These are phyloP conservation scores for Filobasidium uniguttulatum DNA, from an alignment of 1,284 basidiomycete genomes.

Conservation along the genomic window DNA sequence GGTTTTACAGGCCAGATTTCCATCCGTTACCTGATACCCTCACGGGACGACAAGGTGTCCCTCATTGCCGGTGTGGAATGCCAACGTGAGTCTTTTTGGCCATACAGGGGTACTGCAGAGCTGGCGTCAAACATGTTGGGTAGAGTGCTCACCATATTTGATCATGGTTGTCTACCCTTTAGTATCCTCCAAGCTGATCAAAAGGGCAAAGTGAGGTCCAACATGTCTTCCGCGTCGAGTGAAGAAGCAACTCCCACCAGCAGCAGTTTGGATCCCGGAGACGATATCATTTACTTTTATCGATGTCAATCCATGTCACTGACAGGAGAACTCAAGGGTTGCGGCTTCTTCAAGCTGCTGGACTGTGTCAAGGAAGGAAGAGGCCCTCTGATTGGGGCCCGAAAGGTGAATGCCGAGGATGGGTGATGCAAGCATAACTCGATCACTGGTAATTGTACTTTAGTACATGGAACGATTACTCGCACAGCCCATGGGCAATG, in stretches of 20 bases:
- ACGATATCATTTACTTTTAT: slow-evolving; percentile 62
- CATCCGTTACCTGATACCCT: slow-evolving; percentile 42
- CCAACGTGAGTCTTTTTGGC: slow-evolving; percentile 49
- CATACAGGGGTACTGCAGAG: not conserved
- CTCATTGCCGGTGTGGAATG: slow-evolving; percentile 59
- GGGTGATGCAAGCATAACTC: too few species aligned
- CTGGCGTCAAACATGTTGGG: not conserved
- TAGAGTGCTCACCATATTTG: not conserved
- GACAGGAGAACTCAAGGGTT: slow-evolving; percentile 65
- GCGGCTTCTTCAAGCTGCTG: slow-evolving; percentile 65
- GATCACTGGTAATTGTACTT: too few species aligned
- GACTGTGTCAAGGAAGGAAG: slow-evolving; percentile 61
- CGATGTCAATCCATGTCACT: slow-evolving; percentile 65
- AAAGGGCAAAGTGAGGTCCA: slow-evolving; percentile 29
- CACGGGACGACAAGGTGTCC: slow-evolving; percentile 32
- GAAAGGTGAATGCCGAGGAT: too few species aligned
- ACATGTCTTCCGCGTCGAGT: not conserved
- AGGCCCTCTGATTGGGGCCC: slow-evolving; percentile 30
- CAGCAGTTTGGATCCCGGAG: not conserved
- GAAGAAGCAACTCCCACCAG: not conserved
- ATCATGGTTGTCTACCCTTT: slow-evolving; percentile 1
- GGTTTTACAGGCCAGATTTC: slow-evolving; percentile 78
- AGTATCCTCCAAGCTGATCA: slow-evolving; percentile 38
- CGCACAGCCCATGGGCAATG: too few species aligned
- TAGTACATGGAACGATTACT: too few species aligned